A percentile compares a stretch with the other conserved stretches of the same genome.
Evolutionary conservation across 345 rosid species (phyloP).

Genomic region (Lenwebbia sp.): DNA sequence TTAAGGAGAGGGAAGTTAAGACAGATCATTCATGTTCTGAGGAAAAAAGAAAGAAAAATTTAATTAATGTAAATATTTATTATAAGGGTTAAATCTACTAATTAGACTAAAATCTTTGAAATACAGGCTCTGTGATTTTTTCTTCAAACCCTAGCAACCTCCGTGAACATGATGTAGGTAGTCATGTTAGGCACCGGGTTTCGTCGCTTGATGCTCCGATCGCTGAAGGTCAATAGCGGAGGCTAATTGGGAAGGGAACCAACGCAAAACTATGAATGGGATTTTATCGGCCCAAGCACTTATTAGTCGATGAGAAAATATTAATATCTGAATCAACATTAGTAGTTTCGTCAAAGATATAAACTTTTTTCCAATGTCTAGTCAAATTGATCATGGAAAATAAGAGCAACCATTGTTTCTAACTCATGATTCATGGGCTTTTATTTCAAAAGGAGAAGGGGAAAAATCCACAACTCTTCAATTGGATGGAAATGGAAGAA

Average conservation of each 20-base stretch:
- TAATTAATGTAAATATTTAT: not conserved
- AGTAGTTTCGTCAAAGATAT: not conserved
- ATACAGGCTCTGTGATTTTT: not conserved
- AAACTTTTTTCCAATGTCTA: not conserved
- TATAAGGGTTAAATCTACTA: no score
- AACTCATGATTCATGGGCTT: not conserved
- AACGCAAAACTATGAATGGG: not conserved
- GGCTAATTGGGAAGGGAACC: not conserved
- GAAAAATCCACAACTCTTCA: not conserved
- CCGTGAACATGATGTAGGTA: no score
- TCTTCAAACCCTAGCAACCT: not conserved
- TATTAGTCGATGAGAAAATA: not conserved
- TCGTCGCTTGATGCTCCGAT: not conserved
- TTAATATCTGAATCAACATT: not conserved
- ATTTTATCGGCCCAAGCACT: not conserved
- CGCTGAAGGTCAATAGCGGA: not conserved
- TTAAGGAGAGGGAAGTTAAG: not conserved
- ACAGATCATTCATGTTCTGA: not conserved
- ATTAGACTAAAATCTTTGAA: not conserved
- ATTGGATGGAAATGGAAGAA: not conserved
- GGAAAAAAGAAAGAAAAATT: not conserved
- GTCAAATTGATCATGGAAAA: not conserved
- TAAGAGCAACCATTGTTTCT: not conserved
- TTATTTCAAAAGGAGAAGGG: not conserved
- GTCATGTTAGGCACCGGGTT: rapidly evolving